A percentile compares a stretch with the other conserved stretches of the same genome.
These are phyloP conservation scores for Zasmidium angulare DNA, from an alignment of 2,329 filamentous ascomycete genomes.

Conservation along the genomic window DNA sequence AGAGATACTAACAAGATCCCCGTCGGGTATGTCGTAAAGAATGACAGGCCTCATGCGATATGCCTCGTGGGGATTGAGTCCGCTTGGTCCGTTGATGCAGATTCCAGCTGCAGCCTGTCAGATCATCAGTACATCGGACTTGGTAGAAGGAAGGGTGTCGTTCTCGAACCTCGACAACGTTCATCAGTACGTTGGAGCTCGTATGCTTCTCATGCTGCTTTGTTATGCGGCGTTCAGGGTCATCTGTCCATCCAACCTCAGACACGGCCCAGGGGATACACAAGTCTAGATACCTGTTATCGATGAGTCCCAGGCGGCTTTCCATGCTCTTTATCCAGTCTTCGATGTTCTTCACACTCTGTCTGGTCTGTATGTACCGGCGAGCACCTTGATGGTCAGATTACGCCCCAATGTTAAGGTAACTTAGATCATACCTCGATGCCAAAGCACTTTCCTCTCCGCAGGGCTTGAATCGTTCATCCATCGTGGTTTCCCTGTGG, in stretches of 20 bases:
- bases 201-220: background rate
- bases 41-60: background rate
- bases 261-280: background rate
- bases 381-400: background rate
- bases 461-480: no score
- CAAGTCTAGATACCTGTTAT: background rate
- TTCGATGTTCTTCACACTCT: background rate
- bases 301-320: background rate
- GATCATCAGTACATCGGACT: background rate
- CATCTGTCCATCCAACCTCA: background rate
- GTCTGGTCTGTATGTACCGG: background rate
- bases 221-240: background rate
- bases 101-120: background rate
- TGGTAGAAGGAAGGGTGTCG: no score
- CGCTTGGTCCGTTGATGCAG: background rate
- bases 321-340: background rate
- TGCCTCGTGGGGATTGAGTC: background rate
- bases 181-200: background rate
- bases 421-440: no score
- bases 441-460: no score
- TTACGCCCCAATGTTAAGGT: no score
- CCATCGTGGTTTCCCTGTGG: background rate
- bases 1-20: background rate
- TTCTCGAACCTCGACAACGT: background rate
- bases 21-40: background rate